These are phyloP conservation scores for Curvularia sp. DNA, from an alignment of 2,329 filamentous ascomycete genomes.

Conservation along the genomic window DNA sequence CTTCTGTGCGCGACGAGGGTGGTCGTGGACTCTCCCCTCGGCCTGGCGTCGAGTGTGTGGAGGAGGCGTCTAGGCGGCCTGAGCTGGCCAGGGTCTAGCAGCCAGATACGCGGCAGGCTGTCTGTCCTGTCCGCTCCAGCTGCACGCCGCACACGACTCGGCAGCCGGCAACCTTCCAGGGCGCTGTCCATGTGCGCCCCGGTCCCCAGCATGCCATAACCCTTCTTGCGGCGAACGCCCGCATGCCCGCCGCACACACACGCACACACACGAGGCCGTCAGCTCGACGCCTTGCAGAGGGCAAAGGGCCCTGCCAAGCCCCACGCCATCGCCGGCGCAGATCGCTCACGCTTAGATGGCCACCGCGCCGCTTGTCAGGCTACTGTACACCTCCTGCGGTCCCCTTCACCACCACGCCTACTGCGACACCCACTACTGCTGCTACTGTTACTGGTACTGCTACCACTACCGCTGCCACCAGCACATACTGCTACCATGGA, in stretches of 20 bases:
- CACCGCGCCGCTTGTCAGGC: neutral
- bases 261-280: neutral
- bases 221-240: too few species aligned
- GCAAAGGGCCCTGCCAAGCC: slow-evolving; percentile 24
- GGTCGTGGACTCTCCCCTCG: slow-evolving; percentile 7
- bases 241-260: neutral
- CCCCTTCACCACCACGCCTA: too few species aligned
- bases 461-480: too few species aligned
- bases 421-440: neutral
- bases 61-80: slow-evolving; percentile 9
- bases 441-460: neutral
- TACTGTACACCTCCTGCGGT: too few species aligned
- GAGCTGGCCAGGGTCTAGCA: slow-evolving; percentile 11
- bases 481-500: neutral
- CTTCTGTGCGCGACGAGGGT: slow-evolving; percentile 18
- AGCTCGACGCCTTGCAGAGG: slow-evolving; percentile 19
- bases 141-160: neutral
- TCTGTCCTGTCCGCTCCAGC: neutral
- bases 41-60: slow-evolving; percentile 17
- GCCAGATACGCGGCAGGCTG: slow-evolving; percentile 15
- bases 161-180: neutral
- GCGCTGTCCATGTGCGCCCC: too few species aligned
- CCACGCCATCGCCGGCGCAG: slow-evolving; percentile 17
- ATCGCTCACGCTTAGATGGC: slow-evolving; percentile 13
- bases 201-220: neutral